A percentile compares a stretch with the other conserved stretches of the same genome.
Conservation (phyloP, 495 filamentous ascomycete species). For the Apodospora peruviana region DNA sequence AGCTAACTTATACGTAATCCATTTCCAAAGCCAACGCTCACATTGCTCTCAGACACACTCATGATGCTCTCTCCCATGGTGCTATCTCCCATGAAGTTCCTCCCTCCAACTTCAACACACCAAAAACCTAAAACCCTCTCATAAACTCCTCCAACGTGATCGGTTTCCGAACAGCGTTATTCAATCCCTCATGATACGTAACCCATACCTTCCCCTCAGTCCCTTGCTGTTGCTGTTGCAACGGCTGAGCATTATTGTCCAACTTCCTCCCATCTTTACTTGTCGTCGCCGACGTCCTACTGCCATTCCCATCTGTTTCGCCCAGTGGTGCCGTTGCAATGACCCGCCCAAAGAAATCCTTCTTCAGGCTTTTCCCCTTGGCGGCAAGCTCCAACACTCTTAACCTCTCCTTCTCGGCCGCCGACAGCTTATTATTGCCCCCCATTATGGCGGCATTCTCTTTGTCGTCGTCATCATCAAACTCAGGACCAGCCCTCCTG, state of each 20-base stretch:
- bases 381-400: too few species aligned
- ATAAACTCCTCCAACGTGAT: constrained; percentile 82
- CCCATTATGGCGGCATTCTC: constrained; percentile 29
- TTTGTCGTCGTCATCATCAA: constrained; percentile 34
- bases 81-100: too few species aligned
- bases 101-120: too few species aligned
- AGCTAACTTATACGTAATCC: too few species aligned
- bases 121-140: too few species aligned
- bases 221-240: too few species aligned
- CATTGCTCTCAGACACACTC: too few species aligned
- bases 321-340: constrained; percentile 42
- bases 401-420: constrained; percentile 5
- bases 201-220: constrained; percentile 73
- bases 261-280: constrained; percentile 21
- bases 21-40: too few species aligned
- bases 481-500: constrained; percentile 5
- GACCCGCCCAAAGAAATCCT: constrained; percentile 85
- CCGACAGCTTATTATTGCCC: too few species aligned
- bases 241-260: too few species aligned
- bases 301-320: constrained; percentile 35
- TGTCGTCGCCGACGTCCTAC: constrained; percentile 19
- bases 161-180: constrained; percentile 92
- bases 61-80: too few species aligned
- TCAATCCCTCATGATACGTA: constrained; percentile 91
- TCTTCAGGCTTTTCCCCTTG: constrained; percentile 50